Evolutionary conservation across 768 basidiomycete genomes (phyloP).

Genomic region (Boletus rex-veris): DNA sequence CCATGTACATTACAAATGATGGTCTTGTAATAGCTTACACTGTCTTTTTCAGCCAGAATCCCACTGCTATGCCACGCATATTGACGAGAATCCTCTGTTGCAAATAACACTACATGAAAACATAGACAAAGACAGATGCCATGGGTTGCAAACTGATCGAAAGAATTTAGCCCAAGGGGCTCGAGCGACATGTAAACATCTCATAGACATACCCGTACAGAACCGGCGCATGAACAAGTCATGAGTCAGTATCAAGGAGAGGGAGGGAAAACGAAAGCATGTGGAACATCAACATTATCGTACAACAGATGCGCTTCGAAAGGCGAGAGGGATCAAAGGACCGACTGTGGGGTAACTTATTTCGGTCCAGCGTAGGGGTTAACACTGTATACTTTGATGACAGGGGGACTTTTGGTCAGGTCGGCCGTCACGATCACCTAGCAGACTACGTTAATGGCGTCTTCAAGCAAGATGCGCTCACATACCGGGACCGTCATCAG

Average conservation of each 20-base stretch:
- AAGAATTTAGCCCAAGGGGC: slow-evolving; percentile 17
- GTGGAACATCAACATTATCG: slow-evolving; percentile 27
- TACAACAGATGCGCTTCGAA: slow-evolving; percentile 24
- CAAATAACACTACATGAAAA: slow-evolving; percentile 22
- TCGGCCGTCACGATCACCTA: slow-evolving; percentile 95
- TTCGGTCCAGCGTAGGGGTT: slow-evolving; percentile 77
- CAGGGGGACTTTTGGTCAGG: slow-evolving; percentile 91
- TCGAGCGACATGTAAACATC: slow-evolving; percentile 22
- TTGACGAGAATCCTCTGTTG: slow-evolving; percentile 9
- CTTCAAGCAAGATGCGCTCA: slow-evolving; percentile 11
- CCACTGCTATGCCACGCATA: not conserved
- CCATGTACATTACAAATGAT: not conserved
- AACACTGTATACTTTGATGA: slow-evolving; percentile 96
- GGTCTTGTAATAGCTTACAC: not conserved
- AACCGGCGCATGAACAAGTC: slow-evolving; percentile 26
- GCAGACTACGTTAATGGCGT: slow-evolving; percentile 4
- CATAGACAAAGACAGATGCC: slow-evolving; percentile 18
- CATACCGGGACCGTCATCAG: slow-evolving; percentile 90
- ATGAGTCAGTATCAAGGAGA: slow-evolving; percentile 30
- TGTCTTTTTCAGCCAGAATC: not conserved
- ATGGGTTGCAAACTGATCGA: slow-evolving; percentile 10
- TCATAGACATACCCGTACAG: slow-evolving; percentile 30
- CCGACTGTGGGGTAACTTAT: slow-evolving; percentile 23
- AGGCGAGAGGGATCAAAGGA: slow-evolving; percentile 2
- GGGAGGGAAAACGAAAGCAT: slow-evolving; percentile 31